Evolutionary conservation across 2,329 filamentous ascomycete species (phyloP).

Genomic region (Pseudogymnoascus sp.): DNA sequence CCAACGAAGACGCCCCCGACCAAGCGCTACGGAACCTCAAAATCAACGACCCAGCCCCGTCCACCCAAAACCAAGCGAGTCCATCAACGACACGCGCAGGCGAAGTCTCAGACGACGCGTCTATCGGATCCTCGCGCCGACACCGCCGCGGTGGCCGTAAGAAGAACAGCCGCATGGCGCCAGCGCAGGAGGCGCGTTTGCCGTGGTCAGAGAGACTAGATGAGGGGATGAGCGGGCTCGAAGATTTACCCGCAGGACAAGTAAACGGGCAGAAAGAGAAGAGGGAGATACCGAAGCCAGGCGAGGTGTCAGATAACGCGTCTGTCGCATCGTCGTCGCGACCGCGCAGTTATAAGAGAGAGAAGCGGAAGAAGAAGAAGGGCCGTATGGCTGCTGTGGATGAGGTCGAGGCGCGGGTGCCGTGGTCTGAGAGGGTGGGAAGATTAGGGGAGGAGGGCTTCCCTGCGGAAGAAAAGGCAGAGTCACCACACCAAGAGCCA

Average conservation of each 20-base stretch:
- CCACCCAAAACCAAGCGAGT: background rate
- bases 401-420: background rate
- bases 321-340: background rate
- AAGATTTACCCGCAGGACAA: slow-evolving; percentile 10
- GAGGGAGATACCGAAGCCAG: slow-evolving; percentile 7
- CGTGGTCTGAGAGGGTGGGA: background rate
- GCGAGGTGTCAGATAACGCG: background rate
- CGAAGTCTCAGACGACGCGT: background rate
- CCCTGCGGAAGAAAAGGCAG: background rate
- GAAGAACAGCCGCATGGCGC: background rate
- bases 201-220: background rate
- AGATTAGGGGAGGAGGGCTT: background rate
- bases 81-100: background rate
- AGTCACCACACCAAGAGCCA: background rate
- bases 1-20: background rate
- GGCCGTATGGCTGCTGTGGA: background rate
- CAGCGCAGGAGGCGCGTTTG: background rate
- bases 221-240: slow-evolving; percentile 2
- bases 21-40: background rate
- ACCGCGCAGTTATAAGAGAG: background rate
- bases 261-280: slow-evolving; percentile 17
- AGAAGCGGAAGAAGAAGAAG: slow-evolving; percentile 7
- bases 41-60: background rate
- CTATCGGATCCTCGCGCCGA: background rate
- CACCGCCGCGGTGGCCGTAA: background rate